These are phyloP conservation scores for Carnegiea gigantea DNA, from an alignment of 179 eudicot species.

Conservation along the genomic window DNA sequence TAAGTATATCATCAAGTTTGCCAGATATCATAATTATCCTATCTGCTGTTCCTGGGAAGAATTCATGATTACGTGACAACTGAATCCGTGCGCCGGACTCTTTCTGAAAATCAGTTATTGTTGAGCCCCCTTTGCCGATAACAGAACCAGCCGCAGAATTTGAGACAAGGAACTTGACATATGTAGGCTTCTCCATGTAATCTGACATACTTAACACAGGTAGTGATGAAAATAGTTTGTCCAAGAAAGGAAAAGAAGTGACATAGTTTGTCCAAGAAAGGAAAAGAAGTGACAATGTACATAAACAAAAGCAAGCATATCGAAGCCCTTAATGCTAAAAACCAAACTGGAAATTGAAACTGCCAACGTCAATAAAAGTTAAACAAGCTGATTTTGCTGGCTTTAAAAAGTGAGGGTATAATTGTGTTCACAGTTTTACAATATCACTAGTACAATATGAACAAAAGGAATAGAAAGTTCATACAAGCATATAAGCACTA, in stretches of 20 bases:
- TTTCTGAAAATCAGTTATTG: slow-evolving; percentile 82
- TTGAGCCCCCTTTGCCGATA: slow-evolving; percentile 92
- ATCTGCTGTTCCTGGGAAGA: slow-evolving; percentile 92
- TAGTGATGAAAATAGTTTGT: background rate
- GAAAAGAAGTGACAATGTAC: background rate
- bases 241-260: background rate
- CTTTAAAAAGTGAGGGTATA: too few relatives aligned
- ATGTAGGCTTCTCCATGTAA: slow-evolving; percentile 55
- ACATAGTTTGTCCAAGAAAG: background rate
- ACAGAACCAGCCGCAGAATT: slow-evolving; percentile 96
- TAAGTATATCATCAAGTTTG: slow-evolving; percentile 59
- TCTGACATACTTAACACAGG: slow-evolving; percentile 34
- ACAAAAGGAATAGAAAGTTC: background rate
- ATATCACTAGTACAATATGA: too few relatives aligned
- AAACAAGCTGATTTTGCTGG: too few relatives aligned
- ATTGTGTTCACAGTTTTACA: too few relatives aligned
- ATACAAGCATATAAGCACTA: background rate
- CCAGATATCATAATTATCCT: slow-evolving; percentile 92
- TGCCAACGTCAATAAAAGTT: background rate
- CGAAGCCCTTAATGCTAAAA: background rate
- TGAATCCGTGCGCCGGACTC: slow-evolving; percentile 91
- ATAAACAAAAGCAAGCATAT: background rate
- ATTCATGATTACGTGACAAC: slow-evolving; percentile 90
- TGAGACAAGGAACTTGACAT: slow-evolving; percentile 85
- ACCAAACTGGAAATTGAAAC: background rate